A percentile compares a stretch with the other conserved stretches of the same genome.
These are phyloP conservation scores for Sphenostylis stenocarpa DNA, from an alignment of 306 rosid species.

Conservation along the genomic window DNA sequence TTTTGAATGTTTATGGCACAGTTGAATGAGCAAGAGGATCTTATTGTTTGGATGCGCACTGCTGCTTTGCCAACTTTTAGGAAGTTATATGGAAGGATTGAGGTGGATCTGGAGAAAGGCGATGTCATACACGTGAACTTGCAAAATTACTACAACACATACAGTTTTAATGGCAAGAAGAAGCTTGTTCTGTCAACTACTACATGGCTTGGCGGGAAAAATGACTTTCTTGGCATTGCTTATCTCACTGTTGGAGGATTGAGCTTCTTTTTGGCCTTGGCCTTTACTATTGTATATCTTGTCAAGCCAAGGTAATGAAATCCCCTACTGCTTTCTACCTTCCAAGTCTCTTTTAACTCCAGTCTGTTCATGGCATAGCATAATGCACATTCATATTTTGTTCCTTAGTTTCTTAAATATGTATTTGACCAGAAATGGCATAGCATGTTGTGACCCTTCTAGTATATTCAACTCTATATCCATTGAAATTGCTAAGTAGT, in stretches of 20 bases:
- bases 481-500: background rate
- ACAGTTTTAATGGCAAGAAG: slow-evolving; percentile 76
- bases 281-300: slow-evolving; percentile 74
- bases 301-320: slow-evolving; percentile 85
- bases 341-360: background rate
- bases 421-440: slow-evolving; percentile 7
- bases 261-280: slow-evolving; percentile 84
- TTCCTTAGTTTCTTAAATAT: background rate
- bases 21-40: slow-evolving; percentile 80
- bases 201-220: slow-evolving; percentile 86
- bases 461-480: background rate
- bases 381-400: background rate
- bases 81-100: slow-evolving; percentile 76
- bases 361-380: background rate
- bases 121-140: slow-evolving; percentile 52
- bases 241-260: slow-evolving; percentile 90
- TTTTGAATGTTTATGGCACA: slow-evolving; percentile 46
- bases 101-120: slow-evolving; percentile 57
- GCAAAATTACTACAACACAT: slow-evolving; percentile 66
- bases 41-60: slow-evolving; percentile 91
- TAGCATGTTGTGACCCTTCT: background rate
- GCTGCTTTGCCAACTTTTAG: slow-evolving; percentile 89
- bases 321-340: background rate
- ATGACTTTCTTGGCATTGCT: slow-evolving; percentile 85
- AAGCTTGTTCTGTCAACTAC: slow-evolving; percentile 80